Percentiles rank a stretch among this genome's conserved stretches.
Conservation (phyloP, 2,329 filamentous ascomycete genomes). For the Fusarium goolgardi region DNA sequence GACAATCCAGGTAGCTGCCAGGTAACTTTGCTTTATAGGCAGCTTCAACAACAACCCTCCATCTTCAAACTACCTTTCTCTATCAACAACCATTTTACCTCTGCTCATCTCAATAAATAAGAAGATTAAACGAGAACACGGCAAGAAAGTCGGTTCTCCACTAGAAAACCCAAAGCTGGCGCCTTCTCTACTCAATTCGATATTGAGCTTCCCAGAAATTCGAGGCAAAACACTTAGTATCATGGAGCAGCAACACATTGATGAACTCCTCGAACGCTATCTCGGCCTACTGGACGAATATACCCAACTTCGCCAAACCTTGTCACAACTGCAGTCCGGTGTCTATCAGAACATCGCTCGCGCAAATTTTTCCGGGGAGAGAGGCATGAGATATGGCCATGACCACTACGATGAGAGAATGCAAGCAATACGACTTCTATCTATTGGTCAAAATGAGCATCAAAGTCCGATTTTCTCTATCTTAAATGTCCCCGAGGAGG, state of each 20-base stretch:
- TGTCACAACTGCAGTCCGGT: conserved; percentile 65
- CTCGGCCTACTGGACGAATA: conserved; percentile 75
- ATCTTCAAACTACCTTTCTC: conserved; percentile 2
- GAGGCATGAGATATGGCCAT: conserved; percentile 72
- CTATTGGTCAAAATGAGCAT: conserved; percentile 30
- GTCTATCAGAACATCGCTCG: conserved; percentile 74
- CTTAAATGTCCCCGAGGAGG: conserved; percentile 6
- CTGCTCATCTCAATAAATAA: background rate
- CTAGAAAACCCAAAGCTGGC: background rate
- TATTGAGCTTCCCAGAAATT: too few species aligned
- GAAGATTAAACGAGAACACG: background rate
- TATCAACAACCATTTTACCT: conserved; percentile 3
- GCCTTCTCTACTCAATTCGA: background rate
- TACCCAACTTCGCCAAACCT: conserved; percentile 65
- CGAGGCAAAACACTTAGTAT: background rate
- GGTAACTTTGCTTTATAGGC: conserved; percentile 10
- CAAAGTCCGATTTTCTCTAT: conserved; percentile 40
- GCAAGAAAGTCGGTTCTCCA: background rate
- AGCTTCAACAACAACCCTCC: conserved; percentile 5
- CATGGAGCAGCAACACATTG: conserved; percentile 60
- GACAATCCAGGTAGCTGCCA: background rate
- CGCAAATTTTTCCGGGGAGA: conserved; percentile 77
- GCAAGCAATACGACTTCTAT: conserved; percentile 66
- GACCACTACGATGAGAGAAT: conserved; percentile 81
- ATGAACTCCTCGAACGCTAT: conserved; percentile 73